Conservation (phyloP, 2,329 filamentous ascomycete genomes). For the Ramularia collo-cygni region DNA sequence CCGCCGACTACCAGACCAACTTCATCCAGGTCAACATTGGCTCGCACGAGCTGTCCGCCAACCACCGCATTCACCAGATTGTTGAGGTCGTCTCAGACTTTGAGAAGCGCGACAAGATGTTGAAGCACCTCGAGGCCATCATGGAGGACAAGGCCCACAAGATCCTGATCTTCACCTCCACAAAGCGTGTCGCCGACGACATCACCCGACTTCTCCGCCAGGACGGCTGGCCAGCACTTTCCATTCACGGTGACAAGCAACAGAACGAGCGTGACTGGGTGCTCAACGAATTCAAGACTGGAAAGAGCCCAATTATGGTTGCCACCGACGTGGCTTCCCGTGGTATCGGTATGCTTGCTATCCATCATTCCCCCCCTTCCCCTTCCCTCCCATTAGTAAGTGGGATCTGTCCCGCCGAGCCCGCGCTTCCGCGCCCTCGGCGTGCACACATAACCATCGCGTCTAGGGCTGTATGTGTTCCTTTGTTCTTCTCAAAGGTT, state of each 20-base stretch:
- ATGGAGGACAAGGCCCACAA: conserved; percentile 98
- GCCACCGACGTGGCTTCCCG: conserved; percentile 98
- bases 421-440: conserved; percentile 74
- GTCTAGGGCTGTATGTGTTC: conserved; percentile 81
- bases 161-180: conserved; percentile 81
- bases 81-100: conserved; percentile 94
- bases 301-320: conserved; percentile 99
- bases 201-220: conserved; percentile 96
- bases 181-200: conserved; percentile 90
- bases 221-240: conserved; percentile 95
- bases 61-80: conserved; percentile 95
- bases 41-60: conserved; percentile 90
- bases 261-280: conserved; percentile 99
- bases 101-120: conserved; percentile 96
- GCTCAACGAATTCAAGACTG: conserved; percentile 97
- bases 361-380: conserved; percentile 26
- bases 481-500: conserved; percentile 72
- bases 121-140: conserved; percentile 93
- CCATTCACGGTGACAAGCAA: conserved; percentile 98
- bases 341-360: conserved; percentile 97
- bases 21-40: conserved; percentile 99
- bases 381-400: conserved; percentile 38
- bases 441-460: conserved; percentile 75
- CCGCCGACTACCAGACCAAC: conserved; percentile 82
- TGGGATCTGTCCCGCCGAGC: conserved; percentile 67